Base-by-base conservation (phyloP, 176 grass and related monocot species). In the Typha latifolia region DNA sequence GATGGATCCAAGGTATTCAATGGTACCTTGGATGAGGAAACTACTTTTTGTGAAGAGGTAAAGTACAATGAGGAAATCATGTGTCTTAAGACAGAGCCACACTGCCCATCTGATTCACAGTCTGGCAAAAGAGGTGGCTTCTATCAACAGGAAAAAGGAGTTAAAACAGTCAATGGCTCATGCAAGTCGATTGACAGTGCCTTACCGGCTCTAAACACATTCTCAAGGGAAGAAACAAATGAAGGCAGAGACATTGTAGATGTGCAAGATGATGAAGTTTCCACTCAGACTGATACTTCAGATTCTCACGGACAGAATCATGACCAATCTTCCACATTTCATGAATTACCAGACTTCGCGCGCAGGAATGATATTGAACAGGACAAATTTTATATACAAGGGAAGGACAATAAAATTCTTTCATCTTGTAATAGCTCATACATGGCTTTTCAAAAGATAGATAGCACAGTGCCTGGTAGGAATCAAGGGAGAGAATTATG, bases 341-440 rank as follows among this genome's bases (percentile, higher is more conserved):
- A 79, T 76, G 77, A 81, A 82, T 43, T 88, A 24, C 81, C 82
- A 48, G 80, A 85, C 72, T 69, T 88, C 69, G 79, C 81, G 43
- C 83, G 76, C 64, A 72, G 72, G 51, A 86, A 69, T 73, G 82
- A 79, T 73, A 82, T 78, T 26, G 62, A 68, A 59, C 71, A 4
- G 47, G 66, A 80, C 59, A 74, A 72, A 64, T 81, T 62, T 70
- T 67, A 51, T 70, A 51, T 34, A 51, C 76, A 67, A 32, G 71
- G 61, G 62, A 72, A 79, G 47, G 80, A 77, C 4, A 59, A 80
- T 61, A 77, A 64, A n/a, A 49, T 66, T 64, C 48, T 84, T 32
- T 79, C 74, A 18, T 51, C 78, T 69, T 62, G 68, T 68, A 79
- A 77, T 62, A 62, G 5, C 75, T 65, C 53, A 34, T 64, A 50